Evolutionary conservation across 495 filamentous ascomycete genomes (phyloP), one percentile per base, ranked within the genome.

Genomic region (Penicillium coprophilum): DNA sequence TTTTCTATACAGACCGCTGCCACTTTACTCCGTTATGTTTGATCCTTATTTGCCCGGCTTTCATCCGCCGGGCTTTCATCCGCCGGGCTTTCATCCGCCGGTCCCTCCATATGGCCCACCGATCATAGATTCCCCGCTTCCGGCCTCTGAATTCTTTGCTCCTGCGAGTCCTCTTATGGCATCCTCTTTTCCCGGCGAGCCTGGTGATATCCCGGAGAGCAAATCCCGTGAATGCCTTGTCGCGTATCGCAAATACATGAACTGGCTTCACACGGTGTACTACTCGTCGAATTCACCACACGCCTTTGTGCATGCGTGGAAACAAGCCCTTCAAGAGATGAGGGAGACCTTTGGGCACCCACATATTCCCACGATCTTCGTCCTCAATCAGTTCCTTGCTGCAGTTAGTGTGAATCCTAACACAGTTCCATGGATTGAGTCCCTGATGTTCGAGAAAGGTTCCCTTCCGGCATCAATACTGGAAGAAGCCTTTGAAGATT

Each of bases 381-480:
- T 46, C 28, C 27, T 46, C n/a, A 30, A 19, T 30, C 44, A 46
- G 17, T 46, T 46, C n/a, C 44, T 46, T 30, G 15, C 44, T n/a
- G 44, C 44, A 10, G 44, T 46, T n/a, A 46, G 44, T 30, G 44
- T 19, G 9, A 46, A 46, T n/a, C 44, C 27, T 2, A 7, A 28
- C 27, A 7, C n/a, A 15, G 30, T 46, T 19, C 44, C 27, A 19
- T 46, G 44, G 44, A 27, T 46, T 24, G 8, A 30, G 9, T 46
- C 44, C n/a, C 44, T 46, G 8, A 15, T 19, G 4, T 46, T 46
- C 1, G 27, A 46, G 8, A 30, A 5, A 13, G 44, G 44, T 5
- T 30, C 44, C 19, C 27, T 46, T 0, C 44, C 44, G 9, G 7
- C 44, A 19, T 46, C 44, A 0, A 46, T 46, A n/a, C 24, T 46